Conservation (phyloP, 345 rosid genomes). For the Syzygium oleosum region DNA sequence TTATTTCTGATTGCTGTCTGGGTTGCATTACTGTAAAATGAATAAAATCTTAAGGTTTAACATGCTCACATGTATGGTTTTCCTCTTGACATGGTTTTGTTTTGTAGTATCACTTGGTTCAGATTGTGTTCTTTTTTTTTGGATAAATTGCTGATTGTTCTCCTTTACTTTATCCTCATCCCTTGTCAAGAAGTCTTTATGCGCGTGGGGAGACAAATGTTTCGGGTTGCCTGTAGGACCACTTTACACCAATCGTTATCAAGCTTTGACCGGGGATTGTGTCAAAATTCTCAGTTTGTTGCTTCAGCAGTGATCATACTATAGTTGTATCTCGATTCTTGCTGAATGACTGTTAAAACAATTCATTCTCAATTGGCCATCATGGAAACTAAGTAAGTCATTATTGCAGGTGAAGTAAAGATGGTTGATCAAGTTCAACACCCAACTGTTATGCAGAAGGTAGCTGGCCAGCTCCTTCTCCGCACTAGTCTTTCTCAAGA, state of each 20-base stretch:
- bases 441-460: constrained; percentile 60
- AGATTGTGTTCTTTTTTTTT: background rate
- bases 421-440: constrained; percentile 81
- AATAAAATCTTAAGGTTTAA: background rate
- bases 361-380: background rate
- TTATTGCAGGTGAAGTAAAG: constrained; percentile 30
- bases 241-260: background rate
- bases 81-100: background rate
- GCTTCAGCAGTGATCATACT: background rate
- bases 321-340: background rate
- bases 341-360: background rate
- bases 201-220: background rate
- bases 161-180: background rate
- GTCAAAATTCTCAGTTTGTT: background rate
- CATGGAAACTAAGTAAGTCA: background rate
- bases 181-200: background rate
- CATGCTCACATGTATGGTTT: background rate
- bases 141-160: background rate
- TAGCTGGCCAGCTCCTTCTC: constrained; percentile 49
- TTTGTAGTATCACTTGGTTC: background rate
- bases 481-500: constrained; percentile 37
- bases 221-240: background rate
- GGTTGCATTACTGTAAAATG: background rate
- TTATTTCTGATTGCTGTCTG: background rate
- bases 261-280: background rate